These are phyloP conservation scores for Chaetomiaceae sp. DNA, from an alignment of 2,329 filamentous ascomycete species.

Conservation along the genomic window DNA sequence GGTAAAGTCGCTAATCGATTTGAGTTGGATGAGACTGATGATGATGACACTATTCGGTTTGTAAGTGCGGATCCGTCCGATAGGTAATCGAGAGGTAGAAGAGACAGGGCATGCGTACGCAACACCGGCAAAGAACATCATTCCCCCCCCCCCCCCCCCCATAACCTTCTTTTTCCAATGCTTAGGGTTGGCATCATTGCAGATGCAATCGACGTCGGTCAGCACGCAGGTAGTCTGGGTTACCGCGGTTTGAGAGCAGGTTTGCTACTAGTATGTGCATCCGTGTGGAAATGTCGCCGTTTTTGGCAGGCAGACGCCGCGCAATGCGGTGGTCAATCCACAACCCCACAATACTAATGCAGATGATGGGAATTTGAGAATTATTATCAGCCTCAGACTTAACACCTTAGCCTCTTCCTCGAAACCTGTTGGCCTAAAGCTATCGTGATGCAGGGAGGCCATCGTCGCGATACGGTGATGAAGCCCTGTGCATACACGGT, in stretches of 20 bases:
- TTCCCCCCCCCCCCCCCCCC: too few relatives aligned
- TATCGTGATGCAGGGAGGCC: too few relatives aligned
- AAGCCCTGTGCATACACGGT: too few relatives aligned
- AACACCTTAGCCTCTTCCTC: too few relatives aligned
- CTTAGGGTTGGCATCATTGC: too few relatives aligned
- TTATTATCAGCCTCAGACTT: too few relatives aligned
- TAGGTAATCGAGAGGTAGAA: not conserved
- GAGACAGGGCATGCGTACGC: constrained; percentile 26
- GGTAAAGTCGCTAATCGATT: constrained; percentile 25
- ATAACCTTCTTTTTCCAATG: constrained; percentile 47
- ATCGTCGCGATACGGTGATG: too few relatives aligned
- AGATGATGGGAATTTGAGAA: too few relatives aligned
- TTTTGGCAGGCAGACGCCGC: not conserved
- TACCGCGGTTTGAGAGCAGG: too few relatives aligned
- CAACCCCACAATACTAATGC: not conserved
- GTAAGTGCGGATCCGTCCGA: not conserved
- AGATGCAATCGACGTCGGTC: too few relatives aligned
- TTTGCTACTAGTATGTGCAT: not conserved
- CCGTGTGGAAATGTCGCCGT: not conserved
- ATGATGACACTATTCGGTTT: constrained; percentile 19
- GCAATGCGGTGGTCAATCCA: not conserved
- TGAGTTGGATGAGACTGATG: constrained; percentile 24
- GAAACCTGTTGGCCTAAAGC: too few relatives aligned
- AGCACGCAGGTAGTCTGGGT: too few relatives aligned
- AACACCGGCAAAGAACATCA: constrained; percentile 47